These are phyloP conservation scores for Nannizziopsis arthrosporioides DNA, from an alignment of 2,329 filamentous ascomycete species.

Conservation along the genomic window DNA sequence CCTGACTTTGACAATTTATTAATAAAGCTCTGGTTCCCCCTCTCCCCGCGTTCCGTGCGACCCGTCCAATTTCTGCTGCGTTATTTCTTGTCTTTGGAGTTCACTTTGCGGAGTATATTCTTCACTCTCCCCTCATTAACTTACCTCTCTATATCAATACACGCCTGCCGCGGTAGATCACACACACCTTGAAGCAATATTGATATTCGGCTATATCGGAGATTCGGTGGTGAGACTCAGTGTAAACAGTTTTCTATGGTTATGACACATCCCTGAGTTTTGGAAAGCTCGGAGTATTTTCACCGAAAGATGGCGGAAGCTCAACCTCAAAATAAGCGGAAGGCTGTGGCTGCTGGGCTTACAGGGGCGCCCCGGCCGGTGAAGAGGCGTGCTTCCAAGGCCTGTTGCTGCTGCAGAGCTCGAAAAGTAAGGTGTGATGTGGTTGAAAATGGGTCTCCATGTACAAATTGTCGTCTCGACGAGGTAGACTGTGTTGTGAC, in stretches of 20 bases:
- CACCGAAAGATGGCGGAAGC: constrained; percentile 18
- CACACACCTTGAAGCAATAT: background rate
- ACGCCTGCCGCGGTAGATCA: background rate
- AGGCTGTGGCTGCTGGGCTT: constrained; percentile 46
- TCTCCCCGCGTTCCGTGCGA: constrained; percentile 4
- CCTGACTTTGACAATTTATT: constrained; percentile 17
- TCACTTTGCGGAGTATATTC: background rate
- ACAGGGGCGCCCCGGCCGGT: constrained; percentile 45
- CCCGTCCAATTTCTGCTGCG: background rate
- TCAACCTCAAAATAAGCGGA: constrained; percentile 41
- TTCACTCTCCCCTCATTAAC: background rate
- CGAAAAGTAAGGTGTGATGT: constrained; percentile 44
- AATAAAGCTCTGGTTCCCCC: constrained; percentile 15
- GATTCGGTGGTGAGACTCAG: background rate
- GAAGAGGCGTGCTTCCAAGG: constrained; percentile 53
- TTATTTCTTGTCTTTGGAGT: background rate
- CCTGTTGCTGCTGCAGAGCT: constrained; percentile 42
- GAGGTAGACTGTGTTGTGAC: constrained; percentile 20
- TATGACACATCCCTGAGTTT: background rate
- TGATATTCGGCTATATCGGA: background rate
- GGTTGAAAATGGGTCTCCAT: constrained; percentile 35
- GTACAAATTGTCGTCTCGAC: constrained; percentile 22
- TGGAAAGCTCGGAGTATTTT: constrained; percentile 9
- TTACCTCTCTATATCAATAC: constrained; percentile 1
- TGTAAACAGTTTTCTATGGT: background rate